A percentile compares a stretch with the other conserved stretches of the same genome.
Conservation (phyloP, 352 stramenopile genomes). For the Globisporangium abappressorium region DNA sequence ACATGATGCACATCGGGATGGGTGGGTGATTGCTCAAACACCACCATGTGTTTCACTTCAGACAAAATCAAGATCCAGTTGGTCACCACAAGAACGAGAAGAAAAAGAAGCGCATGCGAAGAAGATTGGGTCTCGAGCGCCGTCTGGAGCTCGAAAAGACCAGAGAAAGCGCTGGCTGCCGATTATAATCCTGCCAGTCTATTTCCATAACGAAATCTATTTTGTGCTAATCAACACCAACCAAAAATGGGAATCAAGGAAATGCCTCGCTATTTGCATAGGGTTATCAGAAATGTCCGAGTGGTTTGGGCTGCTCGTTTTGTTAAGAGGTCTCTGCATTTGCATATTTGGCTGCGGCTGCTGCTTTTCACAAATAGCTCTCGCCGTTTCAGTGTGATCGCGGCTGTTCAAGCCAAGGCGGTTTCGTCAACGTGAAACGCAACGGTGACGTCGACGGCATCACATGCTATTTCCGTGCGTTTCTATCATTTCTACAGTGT, state of each 20-base stretch:
- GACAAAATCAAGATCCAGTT: not conserved
- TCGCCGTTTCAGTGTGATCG: not conserved
- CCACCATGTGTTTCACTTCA: not conserved
- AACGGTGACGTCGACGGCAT: conserved; percentile 7
- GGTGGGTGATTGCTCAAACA: conserved; percentile 1
- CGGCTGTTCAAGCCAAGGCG: not conserved
- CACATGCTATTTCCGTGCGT: not conserved
- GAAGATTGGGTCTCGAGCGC: not conserved
- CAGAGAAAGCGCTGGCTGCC: not conserved
- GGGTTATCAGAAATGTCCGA: no score
- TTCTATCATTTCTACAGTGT: conserved; percentile 2
- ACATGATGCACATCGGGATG: not conserved
- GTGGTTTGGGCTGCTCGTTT: no score
- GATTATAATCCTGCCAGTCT: not conserved
- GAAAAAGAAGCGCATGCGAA: not conserved
- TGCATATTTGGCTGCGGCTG: not conserved
- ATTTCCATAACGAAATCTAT: not conserved
- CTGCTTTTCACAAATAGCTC: not conserved
- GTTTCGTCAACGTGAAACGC: conserved; percentile 5
- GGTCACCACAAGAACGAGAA: not conserved
- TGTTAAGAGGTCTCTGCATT: not conserved
- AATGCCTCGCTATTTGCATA: not conserved
- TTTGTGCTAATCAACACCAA: not conserved
- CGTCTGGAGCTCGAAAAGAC: not conserved
- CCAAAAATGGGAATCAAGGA: not conserved